Base-by-base conservation (phyloP, 2,329 filamentous ascomycete genomes). In the Rutstroemia sp. region DNA sequence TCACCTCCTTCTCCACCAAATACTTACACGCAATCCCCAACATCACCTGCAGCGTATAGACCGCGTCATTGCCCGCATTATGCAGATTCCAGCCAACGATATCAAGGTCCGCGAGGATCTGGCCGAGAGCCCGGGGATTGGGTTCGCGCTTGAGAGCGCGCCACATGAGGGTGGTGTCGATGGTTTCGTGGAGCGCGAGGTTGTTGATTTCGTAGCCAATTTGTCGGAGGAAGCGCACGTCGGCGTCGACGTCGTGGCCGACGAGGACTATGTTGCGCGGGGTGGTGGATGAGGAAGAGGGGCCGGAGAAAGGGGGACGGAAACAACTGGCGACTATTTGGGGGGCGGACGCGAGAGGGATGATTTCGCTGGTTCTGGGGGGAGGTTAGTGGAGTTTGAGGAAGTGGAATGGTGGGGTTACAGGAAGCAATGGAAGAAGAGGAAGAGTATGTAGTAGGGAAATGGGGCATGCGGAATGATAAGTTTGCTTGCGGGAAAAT, bases 61-160 rank as follows among this genome's bases (percentile, higher is more conserved):
- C 79, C 0, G 91, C 90, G 68, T 96, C 91, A 62, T 96, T 96
- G 1, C 91, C 84, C 0, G 86, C 91, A 66, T 95, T 95, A 71
- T 96, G 91, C n/a, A 92, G 75, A 63, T 87, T 77, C 70, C 75
- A 80, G 44, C 76, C 80, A 0, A 72, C 64, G 8, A 95, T 80
- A 2, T 79, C 80, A 27, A 96, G 74, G 5, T 86, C 78, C 5
- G 71, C 65, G 23, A 96, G 78, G 14, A 95, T 76, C 5, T 64
- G 73, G 0, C 73, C 73, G 2, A 97, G 77, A 1, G 78, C 79
- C 14, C 78, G 77, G 3, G 76, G 68, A 2, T 86, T 74, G 0
- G 67, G 64, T 21, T 80, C 76, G 14, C 77, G 75, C 34, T 76
- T 77, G 65, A 86, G 78, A 14, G 81, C 79, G 59, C 84, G 82